A percentile compares a stretch with the other conserved stretches of the same genome.
Conservation (phyloP, 2,329 filamentous ascomycete genomes). For the Decorospora gaudefroyi region DNA sequence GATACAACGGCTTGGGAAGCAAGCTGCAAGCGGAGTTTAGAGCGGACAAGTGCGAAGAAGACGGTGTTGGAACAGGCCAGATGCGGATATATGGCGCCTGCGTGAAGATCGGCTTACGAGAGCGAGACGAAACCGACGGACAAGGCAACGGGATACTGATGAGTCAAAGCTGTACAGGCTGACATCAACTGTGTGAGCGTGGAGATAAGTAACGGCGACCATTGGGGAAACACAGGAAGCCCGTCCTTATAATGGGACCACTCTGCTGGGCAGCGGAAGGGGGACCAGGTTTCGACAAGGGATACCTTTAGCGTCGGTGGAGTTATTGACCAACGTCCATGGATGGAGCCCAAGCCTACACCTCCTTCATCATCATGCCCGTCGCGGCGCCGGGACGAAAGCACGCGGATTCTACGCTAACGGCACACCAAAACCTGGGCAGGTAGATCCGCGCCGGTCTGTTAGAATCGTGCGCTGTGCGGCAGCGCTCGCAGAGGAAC, state of each 20-base stretch:
- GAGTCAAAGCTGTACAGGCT: conserved; percentile 11
- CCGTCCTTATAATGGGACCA: conserved; percentile 33
- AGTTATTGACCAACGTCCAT: conserved; percentile 21
- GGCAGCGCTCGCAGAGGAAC: conserved; percentile 13
- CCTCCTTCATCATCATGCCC: conserved; percentile 20
- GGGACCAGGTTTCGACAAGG: conserved; percentile 26
- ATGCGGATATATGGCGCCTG: too few species aligned
- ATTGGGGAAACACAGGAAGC: conserved; percentile 22
- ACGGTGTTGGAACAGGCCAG: conserved; percentile 18
- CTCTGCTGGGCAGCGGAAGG: conserved; percentile 37
- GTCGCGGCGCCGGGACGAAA: conserved; percentile 42
- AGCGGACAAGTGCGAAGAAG: conserved; percentile 19
- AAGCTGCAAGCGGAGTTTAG: conserved; percentile 18
- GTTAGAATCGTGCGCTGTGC: conserved; percentile 24
- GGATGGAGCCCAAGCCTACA: conserved; percentile 19
- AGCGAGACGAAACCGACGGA: conserved; percentile 4
- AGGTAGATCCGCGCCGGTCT: conserved; percentile 38
- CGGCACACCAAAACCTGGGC: conserved; percentile 30
- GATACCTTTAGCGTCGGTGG: conserved; percentile 28
- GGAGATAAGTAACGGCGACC: too few species aligned
- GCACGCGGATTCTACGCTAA: conserved; percentile 39
- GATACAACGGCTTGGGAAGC: conserved; percentile 20
- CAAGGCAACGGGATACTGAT: conserved; percentile 9
- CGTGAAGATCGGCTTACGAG: conserved; percentile 26
- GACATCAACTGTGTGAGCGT: too few species aligned